These are phyloP conservation scores for Ogataea dorogensis DNA, from an alignment of 805 yeast species.

Conservation along the genomic window DNA sequence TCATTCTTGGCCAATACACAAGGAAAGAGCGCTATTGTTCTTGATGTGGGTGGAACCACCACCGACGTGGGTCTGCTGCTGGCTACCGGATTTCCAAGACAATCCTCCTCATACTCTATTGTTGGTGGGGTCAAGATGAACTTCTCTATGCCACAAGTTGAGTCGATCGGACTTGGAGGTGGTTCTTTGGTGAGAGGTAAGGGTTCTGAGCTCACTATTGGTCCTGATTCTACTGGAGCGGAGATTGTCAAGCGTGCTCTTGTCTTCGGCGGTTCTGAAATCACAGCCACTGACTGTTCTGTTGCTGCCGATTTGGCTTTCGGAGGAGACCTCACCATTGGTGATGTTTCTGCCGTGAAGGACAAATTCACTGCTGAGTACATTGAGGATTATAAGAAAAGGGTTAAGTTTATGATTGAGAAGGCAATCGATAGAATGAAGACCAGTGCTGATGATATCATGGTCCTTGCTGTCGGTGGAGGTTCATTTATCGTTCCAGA, in stretches of 20 bases:
- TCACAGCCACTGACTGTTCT: conserved; percentile 45
- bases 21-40: conserved; percentile 39
- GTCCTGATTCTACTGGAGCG: conserved; percentile 49
- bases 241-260: conserved; percentile 37
- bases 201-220: conserved; percentile 32
- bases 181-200: conserved; percentile 42
- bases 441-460: conserved; percentile 40
- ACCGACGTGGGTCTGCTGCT: conserved; percentile 48
- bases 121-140: conserved; percentile 51
- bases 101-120: conserved; percentile 40
- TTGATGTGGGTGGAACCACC: conserved; percentile 52
- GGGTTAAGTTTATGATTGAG: conserved; percentile 34
- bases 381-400: conserved; percentile 5
- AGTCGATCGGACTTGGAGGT: conserved; percentile 50
- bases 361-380: conserved; percentile 11
- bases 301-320: conserved; percentile 33
- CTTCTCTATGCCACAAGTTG: conserved; percentile 51
- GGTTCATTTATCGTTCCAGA: conserved; percentile 47
- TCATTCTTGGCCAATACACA: conserved; percentile 38
- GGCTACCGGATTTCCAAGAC: conserved; percentile 47
- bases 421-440: conserved; percentile 43
- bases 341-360: conserved; percentile 23
- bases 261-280: conserved; percentile 42
- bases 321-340: conserved; percentile 27
- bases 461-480: conserved; percentile 48